These are phyloP conservation scores for Claviceps lovelessii DNA, from an alignment of 2,329 filamentous ascomycete species.

Conservation along the genomic window DNA sequence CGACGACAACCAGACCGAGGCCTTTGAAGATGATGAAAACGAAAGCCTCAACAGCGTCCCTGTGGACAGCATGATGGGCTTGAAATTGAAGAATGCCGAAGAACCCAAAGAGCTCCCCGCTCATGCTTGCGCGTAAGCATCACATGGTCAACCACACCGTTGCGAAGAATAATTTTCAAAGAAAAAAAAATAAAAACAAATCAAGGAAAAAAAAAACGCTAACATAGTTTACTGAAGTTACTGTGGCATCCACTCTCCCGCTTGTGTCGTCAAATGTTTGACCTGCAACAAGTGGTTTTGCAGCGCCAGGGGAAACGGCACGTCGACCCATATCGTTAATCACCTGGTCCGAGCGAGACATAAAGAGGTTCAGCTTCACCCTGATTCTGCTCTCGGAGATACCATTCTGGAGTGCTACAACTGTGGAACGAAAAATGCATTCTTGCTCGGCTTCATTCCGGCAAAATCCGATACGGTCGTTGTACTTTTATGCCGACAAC, in stretches of 20 bases:
- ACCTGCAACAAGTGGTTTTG: slow-evolving; percentile 98
- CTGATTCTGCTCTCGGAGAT: slow-evolving; percentile 81
- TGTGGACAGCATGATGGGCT: slow-evolving; percentile 57
- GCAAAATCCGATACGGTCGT: slow-evolving; percentile 98
- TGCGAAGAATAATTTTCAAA: background rate
- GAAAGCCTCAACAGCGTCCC: slow-evolving; percentile 67
- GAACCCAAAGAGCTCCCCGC: slow-evolving; percentile 84
- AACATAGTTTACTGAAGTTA: slow-evolving; percentile 40
- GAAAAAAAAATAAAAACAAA: background rate
- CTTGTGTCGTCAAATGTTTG: slow-evolving; percentile 91
- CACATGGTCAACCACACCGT: slow-evolving; percentile 3
- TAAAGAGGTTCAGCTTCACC: slow-evolving; percentile 96
- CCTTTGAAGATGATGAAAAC: slow-evolving; percentile 67
- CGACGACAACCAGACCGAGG: slow-evolving; percentile 78
- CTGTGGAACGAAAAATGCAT: slow-evolving; percentile 98
- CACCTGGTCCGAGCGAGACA: slow-evolving; percentile 93
- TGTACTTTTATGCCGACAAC: slow-evolving; percentile 88
- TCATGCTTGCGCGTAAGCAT: slow-evolving; percentile 82
- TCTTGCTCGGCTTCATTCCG: slow-evolving; percentile 92
- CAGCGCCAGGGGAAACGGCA: slow-evolving; percentile 90
- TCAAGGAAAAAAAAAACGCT: background rate
- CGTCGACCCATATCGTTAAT: slow-evolving; percentile 95
- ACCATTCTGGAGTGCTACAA: slow-evolving; percentile 98
- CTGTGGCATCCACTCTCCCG: slow-evolving; percentile 92
- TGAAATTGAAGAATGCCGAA: slow-evolving; percentile 43